phyloP scores from a whole-genome alignment of 192 early-diverging fungal genomes.

The Coemansia erecta region DNA sequence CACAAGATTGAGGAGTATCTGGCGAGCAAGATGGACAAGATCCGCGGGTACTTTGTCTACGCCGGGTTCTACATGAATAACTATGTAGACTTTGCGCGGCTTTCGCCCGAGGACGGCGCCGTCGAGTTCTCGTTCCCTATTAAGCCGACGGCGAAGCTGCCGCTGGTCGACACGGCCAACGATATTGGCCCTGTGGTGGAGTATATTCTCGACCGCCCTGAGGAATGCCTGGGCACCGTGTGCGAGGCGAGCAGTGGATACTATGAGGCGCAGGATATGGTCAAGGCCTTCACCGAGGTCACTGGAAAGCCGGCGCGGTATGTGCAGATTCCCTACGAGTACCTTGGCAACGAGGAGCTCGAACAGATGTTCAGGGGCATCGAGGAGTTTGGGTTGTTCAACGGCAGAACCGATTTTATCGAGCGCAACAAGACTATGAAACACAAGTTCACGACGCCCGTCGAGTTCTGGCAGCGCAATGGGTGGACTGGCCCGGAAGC shows the following conservation, averaged over 20 bases:
- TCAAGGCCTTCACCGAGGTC: constrained; percentile 29
- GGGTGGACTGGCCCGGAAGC: constrained; percentile 53
- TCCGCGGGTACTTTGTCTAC: constrained; percentile 20
- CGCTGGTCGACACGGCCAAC: constrained; percentile 33
- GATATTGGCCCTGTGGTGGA: constrained; percentile 33
- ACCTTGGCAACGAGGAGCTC: constrained; percentile 8
- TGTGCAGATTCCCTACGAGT: constrained; percentile 13
- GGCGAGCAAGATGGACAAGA: constrained; percentile 19
- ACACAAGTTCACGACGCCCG: constrained; percentile 22
- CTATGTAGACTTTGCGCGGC: constrained; percentile 20
- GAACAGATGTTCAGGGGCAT: constrained; percentile 21
- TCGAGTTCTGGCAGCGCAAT: constrained; percentile 33
- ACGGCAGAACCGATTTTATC: constrained; percentile 27
- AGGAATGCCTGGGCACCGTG: constrained; percentile 17
- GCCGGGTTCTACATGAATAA: constrained; percentile 43
- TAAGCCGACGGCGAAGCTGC: constrained; percentile 18
- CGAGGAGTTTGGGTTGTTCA: constrained; percentile 34
- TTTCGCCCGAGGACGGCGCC: constrained; percentile 36
- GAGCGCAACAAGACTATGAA: constrained; percentile 23
- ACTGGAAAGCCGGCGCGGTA: constrained; percentile 37
- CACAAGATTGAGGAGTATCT: constrained; percentile 39
- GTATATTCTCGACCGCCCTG: constrained; percentile 31
- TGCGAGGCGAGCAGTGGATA: constrained; percentile 27
- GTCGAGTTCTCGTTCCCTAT: constrained; percentile 36
- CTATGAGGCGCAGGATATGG: constrained; percentile 35